Evolutionary conservation across 768 basidiomycete species (phyloP).

Genomic region (Lentinula sp.): DNA sequence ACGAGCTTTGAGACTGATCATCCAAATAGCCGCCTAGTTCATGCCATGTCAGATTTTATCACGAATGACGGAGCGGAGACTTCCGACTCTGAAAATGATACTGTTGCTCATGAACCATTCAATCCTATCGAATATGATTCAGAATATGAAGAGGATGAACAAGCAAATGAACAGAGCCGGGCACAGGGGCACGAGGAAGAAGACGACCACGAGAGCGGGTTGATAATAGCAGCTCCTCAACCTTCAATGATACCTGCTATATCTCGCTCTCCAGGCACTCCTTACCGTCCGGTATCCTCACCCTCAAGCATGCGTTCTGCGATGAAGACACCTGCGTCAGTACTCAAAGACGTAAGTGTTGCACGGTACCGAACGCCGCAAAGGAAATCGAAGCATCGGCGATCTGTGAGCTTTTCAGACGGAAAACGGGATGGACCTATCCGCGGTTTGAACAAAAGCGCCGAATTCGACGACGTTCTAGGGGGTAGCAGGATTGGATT

Average conservation of each 20-base stretch:
- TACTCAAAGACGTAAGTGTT: conserved; percentile 46
- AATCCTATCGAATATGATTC: conserved; percentile 29
- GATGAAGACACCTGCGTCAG: conserved; percentile 51
- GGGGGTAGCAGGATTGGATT: conserved; percentile 21
- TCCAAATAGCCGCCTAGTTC: conserved; percentile 35
- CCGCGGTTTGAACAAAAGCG: conserved; percentile 43
- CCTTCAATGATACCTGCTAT: neutral
- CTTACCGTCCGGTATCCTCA: conserved; percentile 21
- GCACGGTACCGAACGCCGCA: conserved; percentile 52
- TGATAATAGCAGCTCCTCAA: neutral
- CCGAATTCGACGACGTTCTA: conserved; percentile 26
- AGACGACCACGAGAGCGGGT: neutral
- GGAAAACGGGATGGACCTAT: conserved; percentile 91
- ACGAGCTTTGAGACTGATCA: conserved; percentile 71
- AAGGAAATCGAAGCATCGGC: conserved; percentile 44
- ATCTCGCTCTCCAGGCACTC: neutral
- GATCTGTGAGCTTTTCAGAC: conserved; percentile 96
- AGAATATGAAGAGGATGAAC: conserved; percentile 27
- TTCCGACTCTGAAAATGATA: conserved; percentile 47
- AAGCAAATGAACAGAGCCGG: conserved; percentile 3
- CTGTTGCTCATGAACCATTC: conserved; percentile 23
- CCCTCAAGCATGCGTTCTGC: conserved; percentile 31
- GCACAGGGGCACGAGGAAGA: neutral
- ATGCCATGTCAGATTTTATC: conserved; percentile 42
- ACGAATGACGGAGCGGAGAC: conserved; percentile 33